phyloP scores from a whole-genome alignment of 73 alveolate species.

The Stentor coeruleus region DNA sequence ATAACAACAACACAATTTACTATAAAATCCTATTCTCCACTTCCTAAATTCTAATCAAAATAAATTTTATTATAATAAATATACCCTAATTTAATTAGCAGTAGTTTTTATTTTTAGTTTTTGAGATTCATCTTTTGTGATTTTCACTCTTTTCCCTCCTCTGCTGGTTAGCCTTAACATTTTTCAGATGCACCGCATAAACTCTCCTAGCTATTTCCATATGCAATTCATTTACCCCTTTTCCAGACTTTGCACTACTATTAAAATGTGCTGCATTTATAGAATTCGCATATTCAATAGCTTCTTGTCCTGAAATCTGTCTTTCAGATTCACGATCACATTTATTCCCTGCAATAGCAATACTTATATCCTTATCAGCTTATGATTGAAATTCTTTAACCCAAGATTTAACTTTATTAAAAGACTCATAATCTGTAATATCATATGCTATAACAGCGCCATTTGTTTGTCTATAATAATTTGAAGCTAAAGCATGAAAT shows the following conservation, averaged over 20 bases:
- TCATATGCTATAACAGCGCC: conserved; percentile 61
- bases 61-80: no score
- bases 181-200: background rate
- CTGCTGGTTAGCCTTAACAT: background rate
- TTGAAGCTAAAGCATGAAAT: conserved; percentile 61
- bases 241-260: conserved; percentile 70
- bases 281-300: background rate
- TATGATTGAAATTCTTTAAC: conserved; percentile 32
- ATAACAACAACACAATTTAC: no score
- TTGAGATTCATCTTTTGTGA: background rate
- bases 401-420: conserved; percentile 52
- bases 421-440: conserved; percentile 48
- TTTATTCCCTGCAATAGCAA: conserved; percentile 18
- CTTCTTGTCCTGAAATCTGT: background rate
- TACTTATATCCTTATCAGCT: background rate
- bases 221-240: conserved; percentile 42
- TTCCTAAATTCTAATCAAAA: no score
- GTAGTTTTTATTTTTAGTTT: background rate
- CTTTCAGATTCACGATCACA: background rate
- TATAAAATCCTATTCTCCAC: no score
- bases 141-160: background rate
- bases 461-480: conserved; percentile 50
- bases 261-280: conserved; percentile 28
- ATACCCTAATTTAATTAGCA: conserved; percentile 14
- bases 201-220: background rate